Base-by-base conservation (phyloP, 768 basidiomycete genomes). In the Boletus pseudopeckii region DNA sequence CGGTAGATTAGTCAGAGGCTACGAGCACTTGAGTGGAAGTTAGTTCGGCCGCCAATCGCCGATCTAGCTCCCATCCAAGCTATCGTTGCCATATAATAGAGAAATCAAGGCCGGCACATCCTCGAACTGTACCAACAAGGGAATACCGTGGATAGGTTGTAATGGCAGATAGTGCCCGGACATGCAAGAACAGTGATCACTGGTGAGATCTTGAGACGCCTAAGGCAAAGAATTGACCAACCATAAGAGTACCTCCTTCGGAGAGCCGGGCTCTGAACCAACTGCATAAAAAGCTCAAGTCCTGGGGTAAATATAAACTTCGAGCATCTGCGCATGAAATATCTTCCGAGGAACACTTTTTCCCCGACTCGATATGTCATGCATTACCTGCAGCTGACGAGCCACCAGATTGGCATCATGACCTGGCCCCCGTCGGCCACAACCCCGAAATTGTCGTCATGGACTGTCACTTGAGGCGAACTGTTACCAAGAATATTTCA, bases 11-110 rank as follows among this genome's bases (percentile, higher is more conserved):
- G 13, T 17, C 26, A 47, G 44, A n/a, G 14, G 15, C 15, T 44
- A 38, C 9, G 22, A 18, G 10, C 22, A 28, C 9, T 48, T 15
- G 33, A 45, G 14, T 8, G 4, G 34, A 17, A 37, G 36, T 15
- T 24, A 24, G 17, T 18, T 45, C 60, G 55, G 54, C 63, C 60
- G 57, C 41, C 7, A 5, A 20, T 32, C 14, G 42, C 60, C 54
- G 52, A 51, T 39, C 9, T 14, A 24, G 14, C 20, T 22, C 18
- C 13, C 18, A 46, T 37, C 18, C 39, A 48, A 22, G 13, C 11
- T 30, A 9, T 20, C 9, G 28, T 22, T 24, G 14, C 8, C 14
- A 7, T 24, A 11, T 28, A 10, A 24, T n/a, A 28, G 14, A 26
- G 4, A 38, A 38, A n/a, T 8, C 5, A 33, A 9, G 28, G n/a